Conservation (phyloP, 2,329 filamentous ascomycete genomes). For the Fusarium subtropicale region DNA sequence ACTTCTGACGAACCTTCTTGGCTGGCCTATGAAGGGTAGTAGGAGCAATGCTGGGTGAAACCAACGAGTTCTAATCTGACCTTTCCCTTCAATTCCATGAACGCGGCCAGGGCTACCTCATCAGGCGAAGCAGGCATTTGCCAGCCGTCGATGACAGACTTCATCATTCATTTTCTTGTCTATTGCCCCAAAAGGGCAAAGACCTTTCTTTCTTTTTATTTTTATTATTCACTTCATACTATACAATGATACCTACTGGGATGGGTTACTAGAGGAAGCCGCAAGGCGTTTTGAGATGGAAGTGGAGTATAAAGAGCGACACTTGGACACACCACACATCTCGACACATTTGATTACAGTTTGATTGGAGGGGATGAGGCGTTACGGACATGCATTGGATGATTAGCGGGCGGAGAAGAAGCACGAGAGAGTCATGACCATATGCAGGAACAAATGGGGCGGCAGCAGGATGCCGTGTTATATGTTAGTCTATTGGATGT, state of each 20-base stretch:
- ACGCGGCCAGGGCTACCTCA: slow-evolving; percentile 44
- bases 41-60: slow-evolving; percentile 33
- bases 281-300: slow-evolving; percentile 53
- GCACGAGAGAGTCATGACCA: slow-evolving; percentile 32
- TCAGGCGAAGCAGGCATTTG: slow-evolving; percentile 55
- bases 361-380: slow-evolving; percentile 32
- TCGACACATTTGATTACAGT: slow-evolving; percentile 43
- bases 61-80: slow-evolving; percentile 35
- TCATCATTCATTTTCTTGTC: slow-evolving; percentile 37
- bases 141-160: slow-evolving; percentile 44
- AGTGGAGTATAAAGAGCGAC: slow-evolving; percentile 46
- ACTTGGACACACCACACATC: slow-evolving; percentile 48
- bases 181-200: slow-evolving; percentile 41
- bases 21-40: slow-evolving; percentile 55
- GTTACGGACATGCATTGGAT: slow-evolving; percentile 39
- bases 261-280: slow-evolving; percentile 55
- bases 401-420: slow-evolving; percentile 24
- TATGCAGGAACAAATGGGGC: slow-evolving; percentile 46
- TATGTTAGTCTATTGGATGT: slow-evolving; percentile 28
- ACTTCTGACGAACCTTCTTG: slow-evolving; percentile 45
- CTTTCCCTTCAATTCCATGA: slow-evolving; percentile 39
- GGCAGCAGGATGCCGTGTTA: slow-evolving; percentile 30
- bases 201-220: slow-evolving; percentile 26
- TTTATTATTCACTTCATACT: slow-evolving; percentile 40
- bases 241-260: slow-evolving; percentile 52